These are phyloP conservation scores for Yamadazyma spencermartinsiae DNA, from an alignment of 1,139 yeast genomes.

Conservation along the genomic window DNA sequence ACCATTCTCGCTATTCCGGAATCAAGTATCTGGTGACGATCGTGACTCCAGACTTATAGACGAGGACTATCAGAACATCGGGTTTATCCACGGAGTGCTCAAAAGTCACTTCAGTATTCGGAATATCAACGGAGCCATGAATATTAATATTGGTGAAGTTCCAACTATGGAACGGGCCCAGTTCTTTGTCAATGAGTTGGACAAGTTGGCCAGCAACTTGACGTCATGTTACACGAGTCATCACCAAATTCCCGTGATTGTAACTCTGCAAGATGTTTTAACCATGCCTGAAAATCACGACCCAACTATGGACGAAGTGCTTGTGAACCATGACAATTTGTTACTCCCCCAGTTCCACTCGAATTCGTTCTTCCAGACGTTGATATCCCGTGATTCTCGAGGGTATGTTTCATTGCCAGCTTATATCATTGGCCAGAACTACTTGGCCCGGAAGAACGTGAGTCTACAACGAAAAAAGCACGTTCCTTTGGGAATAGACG, in stretches of 20 bases:
- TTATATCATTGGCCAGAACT: conserved; percentile 33
- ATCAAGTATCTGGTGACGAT: conserved; percentile 8
- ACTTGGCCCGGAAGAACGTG: conserved; percentile 19
- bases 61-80: conserved; percentile 35
- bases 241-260: conserved; percentile 29
- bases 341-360: conserved; percentile 40
- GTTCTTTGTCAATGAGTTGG: conserved; percentile 30
- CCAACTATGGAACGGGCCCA: conserved; percentile 3
- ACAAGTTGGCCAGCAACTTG: conserved; percentile 26
- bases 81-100: conserved; percentile 32
- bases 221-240: conserved; percentile 25
- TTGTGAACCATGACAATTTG: conserved; percentile 38
- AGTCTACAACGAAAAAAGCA: conserved; percentile 15
- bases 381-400: conserved; percentile 34
- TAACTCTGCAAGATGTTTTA: conserved; percentile 19
- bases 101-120: conserved; percentile 34
- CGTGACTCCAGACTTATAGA: conserved; percentile 16
- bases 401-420: conserved; percentile 41
- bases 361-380: conserved; percentile 33
- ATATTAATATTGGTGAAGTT: conserved; percentile 2
- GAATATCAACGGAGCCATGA: conserved; percentile 32
- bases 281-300: conserved; percentile 11
- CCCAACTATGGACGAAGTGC: conserved; percentile 24
- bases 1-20: conserved; percentile 31
- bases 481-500: conserved; percentile 27